Evolutionary conservation across 2,329 filamentous ascomycete species (phyloP), one percentile per base, ranked within the genome.

Genomic region (Cadophora malorum): DNA sequence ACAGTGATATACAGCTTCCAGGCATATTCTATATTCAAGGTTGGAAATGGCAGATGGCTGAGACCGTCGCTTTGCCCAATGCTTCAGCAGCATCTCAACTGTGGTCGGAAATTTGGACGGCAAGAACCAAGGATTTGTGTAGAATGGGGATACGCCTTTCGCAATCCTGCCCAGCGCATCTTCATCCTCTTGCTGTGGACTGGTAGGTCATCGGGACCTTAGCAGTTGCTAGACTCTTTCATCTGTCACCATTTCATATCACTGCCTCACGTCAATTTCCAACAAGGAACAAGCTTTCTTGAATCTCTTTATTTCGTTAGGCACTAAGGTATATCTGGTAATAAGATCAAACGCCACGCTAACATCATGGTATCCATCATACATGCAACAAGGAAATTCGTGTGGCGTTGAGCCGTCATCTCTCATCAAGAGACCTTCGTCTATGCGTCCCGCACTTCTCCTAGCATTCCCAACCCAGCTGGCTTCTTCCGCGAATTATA

Each of bases 401-500:
- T 75, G 35, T 67, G 70, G 72, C 74, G 65, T 75, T 63, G 64
- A 71, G 74, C 73, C 74, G 63, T 72, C 52, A 65, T 72, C 69
- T 69, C 67, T 61, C 65, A 52, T 67, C 65, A 65, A 67, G 67
- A 66, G 62, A 69, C 33, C n/a, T 55, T 65, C 56, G 10, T 69
- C 64, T 71, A 73, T 67, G 60, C 64, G 63, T 71, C 63, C 60
- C 62, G 60, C 47, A 53, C 69, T 55, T 72, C 72, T 25, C 69
- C 72, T 70, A 73, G 70, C 67, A 71, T 74, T 61, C 67, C 72
- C 59, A 69, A 58, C 38, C 63, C 70, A 41, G 63, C 67, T n/a
- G 67, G 64, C 67, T 67, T 73, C 74, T 66, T 77, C 72, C 74
- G 67, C 69, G 73, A 62, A 73, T 74, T 76, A 70, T 85, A 85